Conservation (phyloP, 1,139 yeast genomes). For the Diutina sp. region DNA sequence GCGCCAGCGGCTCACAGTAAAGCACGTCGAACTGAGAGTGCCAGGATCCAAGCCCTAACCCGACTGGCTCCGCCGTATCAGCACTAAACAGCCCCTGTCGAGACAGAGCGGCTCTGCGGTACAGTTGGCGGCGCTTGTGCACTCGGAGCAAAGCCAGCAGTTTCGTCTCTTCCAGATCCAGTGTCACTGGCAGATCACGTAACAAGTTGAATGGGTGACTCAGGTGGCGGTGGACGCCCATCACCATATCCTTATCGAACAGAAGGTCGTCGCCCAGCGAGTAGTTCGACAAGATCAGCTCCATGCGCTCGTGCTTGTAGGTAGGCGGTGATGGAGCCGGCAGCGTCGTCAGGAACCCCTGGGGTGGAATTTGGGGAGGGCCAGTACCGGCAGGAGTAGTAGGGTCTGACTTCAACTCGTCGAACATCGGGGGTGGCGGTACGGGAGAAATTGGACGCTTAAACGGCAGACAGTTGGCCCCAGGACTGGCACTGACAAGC, state of each 20-base stretch:
- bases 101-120: neutral
- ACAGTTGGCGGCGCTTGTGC: slow-evolving; percentile 31
- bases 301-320: slow-evolving; percentile 1
- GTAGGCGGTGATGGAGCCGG: neutral
- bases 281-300: neutral
- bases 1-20: slow-evolving; percentile 81
- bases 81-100: neutral
- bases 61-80: neutral
- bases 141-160: slow-evolving; percentile 27
- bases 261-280: neutral
- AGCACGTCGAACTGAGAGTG: slow-evolving; percentile 35
- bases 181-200: neutral
- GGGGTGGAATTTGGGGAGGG: neutral
- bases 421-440: neutral
- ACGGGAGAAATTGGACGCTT: slow-evolving; percentile 25
- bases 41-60: neutral
- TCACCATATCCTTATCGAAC: neutral
- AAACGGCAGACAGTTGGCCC: slow-evolving; percentile 13
- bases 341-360: neutral
- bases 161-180: slow-evolving; percentile 2
- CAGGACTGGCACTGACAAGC: slow-evolving; percentile 7
- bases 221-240: neutral
- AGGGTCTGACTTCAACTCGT: neutral
- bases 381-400: neutral
- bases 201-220: neutral